These are phyloP conservation scores for Cladosporium sp. DNA, from an alignment of 2,329 filamentous ascomycete species.

Conservation along the genomic window DNA sequence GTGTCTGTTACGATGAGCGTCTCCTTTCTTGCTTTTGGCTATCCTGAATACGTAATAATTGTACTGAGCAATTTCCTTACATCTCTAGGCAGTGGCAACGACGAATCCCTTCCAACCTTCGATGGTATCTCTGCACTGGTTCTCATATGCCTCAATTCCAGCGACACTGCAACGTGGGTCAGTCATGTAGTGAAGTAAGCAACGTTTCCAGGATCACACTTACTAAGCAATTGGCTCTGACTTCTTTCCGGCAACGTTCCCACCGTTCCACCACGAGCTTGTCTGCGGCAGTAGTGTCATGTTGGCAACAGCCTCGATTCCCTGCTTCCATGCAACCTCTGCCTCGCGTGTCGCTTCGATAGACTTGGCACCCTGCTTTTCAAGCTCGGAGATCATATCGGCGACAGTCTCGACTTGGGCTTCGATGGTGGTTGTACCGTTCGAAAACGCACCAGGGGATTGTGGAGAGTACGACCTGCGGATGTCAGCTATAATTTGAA, in stretches of 20 bases:
- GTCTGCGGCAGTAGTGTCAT: conserved; percentile 35
- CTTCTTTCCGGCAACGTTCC: conserved; percentile 49
- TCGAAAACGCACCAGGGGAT: conserved; percentile 50
- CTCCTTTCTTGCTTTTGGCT: background rate
- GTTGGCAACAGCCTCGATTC: conserved; percentile 33
- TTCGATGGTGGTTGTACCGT: conserved; percentile 50
- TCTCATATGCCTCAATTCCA: conserved; percentile 41
- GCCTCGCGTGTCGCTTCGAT: conserved; percentile 46
- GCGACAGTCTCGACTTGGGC: conserved; percentile 50
- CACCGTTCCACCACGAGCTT: conserved; percentile 42
- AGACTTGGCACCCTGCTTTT: conserved; percentile 42
- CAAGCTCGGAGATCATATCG: conserved; percentile 44
- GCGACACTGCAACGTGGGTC: background rate
- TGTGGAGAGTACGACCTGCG: conserved; percentile 20
- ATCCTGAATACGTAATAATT: background rate
- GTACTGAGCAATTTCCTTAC: background rate
- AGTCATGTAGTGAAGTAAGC: background rate
- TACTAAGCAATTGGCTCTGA: conserved; percentile 44
- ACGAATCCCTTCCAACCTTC: conserved; percentile 39
- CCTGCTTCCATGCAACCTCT: conserved; percentile 45
- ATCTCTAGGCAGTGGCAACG: conserved; percentile 25
- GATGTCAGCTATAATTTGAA: background rate
- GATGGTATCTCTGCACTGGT: conserved; percentile 43
- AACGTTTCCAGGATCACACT: background rate
- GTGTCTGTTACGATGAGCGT: background rate